A percentile compares a stretch with the other conserved stretches of the same genome.
Conservation (phyloP, 2,329 filamentous ascomycete species). For the Bipolaris victoriae region DNA sequence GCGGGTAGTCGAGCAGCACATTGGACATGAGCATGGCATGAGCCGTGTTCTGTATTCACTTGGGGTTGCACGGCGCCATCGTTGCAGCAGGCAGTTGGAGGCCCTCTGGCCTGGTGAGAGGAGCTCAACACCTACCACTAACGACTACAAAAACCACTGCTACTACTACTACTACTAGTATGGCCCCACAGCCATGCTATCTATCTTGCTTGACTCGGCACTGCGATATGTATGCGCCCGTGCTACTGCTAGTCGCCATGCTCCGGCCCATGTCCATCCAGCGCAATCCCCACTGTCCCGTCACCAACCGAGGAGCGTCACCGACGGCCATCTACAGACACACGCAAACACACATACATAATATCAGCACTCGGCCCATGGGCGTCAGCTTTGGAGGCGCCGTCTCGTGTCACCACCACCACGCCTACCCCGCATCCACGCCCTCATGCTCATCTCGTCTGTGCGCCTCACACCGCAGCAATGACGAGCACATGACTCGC, state of each 20-base stretch:
- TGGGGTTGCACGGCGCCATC: neutral
- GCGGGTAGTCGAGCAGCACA: slow-evolving; percentile 14
- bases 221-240: slow-evolving; percentile 20
- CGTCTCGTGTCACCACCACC: slow-evolving; percentile 18
- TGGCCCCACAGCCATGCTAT: slow-evolving; percentile 22
- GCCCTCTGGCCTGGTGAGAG: too few species aligned
- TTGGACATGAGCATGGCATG: neutral
- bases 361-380: neutral
- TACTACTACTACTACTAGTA: too few species aligned
- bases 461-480: slow-evolving; percentile 19
- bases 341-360: too few species aligned
- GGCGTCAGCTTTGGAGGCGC: slow-evolving; percentile 1
- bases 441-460: slow-evolving; percentile 11
- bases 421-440: slow-evolving; percentile 30
- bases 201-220: slow-evolving; percentile 4
- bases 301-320: neutral
- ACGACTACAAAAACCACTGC: too few species aligned
- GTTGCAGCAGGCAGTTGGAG: slow-evolving; percentile 17
- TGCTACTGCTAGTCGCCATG: neutral
- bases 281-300: neutral
- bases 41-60: neutral
- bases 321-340: neutral
- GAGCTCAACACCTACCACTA: too few species aligned
- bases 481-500: slow-evolving; percentile 2
- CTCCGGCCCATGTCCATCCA: neutral